Evolutionary conservation across 1,284 basidiomycete species (phyloP).

Genomic region (Ganoderma boninense): DNA sequence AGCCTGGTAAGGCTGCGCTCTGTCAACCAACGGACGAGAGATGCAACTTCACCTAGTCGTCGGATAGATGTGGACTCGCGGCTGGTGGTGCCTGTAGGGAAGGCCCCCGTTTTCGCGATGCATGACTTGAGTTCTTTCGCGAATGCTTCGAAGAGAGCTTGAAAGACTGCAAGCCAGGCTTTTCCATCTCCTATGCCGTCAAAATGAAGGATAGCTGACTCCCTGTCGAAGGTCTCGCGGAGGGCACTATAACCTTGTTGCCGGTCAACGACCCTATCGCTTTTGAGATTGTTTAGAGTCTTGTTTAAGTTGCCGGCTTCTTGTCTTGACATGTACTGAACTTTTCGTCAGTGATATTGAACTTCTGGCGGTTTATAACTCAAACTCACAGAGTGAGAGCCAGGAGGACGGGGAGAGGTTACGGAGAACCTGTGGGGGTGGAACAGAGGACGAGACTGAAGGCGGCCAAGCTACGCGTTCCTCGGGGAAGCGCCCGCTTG

Average conservation of each 20-base stretch:
- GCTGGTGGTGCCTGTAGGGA: slow-evolving; percentile 42
- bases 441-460: not conserved
- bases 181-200: slow-evolving; percentile 56
- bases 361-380: too few species aligned
- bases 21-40: slow-evolving; percentile 75
- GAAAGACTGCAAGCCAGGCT: slow-evolving; percentile 76
- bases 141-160: slow-evolving; percentile 73
- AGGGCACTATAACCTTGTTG: slow-evolving; percentile 70
- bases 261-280: slow-evolving; percentile 78
- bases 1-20: slow-evolving; percentile 64
- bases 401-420: not conserved
- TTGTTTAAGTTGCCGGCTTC: slow-evolving; percentile 48
- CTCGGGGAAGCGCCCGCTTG: not conserved
- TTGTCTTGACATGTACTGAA: slow-evolving; percentile 18
- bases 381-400: not conserved
- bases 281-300: slow-evolving; percentile 63
- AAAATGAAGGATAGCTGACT: slow-evolving; percentile 61
- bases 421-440: not conserved
- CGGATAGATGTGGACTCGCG: slow-evolving; percentile 54
- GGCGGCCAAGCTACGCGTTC: not conserved
- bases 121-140: slow-evolving; percentile 64
- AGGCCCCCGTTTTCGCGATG: slow-evolving; percentile 54
- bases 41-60: slow-evolving; percentile 70
- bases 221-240: slow-evolving; percentile 67
- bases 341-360: not conserved